A percentile compares a stretch with the other conserved stretches of the same genome.
Evolutionary conservation across 257 asterid species (phyloP).

Genomic region (Scutellaria minor): DNA sequence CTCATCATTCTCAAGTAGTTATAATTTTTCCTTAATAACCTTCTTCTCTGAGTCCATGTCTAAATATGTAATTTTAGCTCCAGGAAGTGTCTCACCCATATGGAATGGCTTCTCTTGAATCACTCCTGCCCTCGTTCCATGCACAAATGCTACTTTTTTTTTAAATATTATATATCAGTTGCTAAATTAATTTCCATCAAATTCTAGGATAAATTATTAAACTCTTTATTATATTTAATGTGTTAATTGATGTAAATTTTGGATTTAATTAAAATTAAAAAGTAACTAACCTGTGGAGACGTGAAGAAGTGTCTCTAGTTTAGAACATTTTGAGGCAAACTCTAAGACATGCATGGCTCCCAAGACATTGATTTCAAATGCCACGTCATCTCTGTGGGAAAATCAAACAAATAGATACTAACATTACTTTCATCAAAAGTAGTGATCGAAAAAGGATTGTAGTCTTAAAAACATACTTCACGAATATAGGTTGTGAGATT

Average conservation of each 20-base stretch:
- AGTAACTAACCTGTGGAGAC: conserved; percentile 55
- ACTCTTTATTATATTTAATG: too few relatives aligned
- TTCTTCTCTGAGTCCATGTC: conserved; percentile 52
- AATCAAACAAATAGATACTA: background rate
- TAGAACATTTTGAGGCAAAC: conserved; percentile 51
- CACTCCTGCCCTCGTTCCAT: conserved; percentile 49
- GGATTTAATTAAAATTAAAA: background rate
- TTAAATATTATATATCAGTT: background rate
- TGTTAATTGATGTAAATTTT: background rate
- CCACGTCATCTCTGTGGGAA: conserved; percentile 52
- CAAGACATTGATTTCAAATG: conserved; percentile 49
- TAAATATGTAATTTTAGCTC: conserved; percentile 43
- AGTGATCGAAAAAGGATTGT: too few relatives aligned
- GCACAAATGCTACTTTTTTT: conserved; percentile 43
- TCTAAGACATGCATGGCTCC: conserved; percentile 51
- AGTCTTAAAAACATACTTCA: background rate
- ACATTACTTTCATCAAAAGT: too few relatives aligned
- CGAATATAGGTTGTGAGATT: too few relatives aligned
- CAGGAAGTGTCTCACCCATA: conserved; percentile 55
- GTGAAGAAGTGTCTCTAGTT: conserved; percentile 50
- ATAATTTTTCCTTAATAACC: conserved; percentile 48
- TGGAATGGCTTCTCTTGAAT: conserved; percentile 46
- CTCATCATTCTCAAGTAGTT: conserved; percentile 34
- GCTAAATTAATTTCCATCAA: background rate
- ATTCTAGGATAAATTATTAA: background rate